Base-by-base conservation (phyloP, 2,329 filamentous ascomycete species). In the Aspergillus versicolor region DNA sequence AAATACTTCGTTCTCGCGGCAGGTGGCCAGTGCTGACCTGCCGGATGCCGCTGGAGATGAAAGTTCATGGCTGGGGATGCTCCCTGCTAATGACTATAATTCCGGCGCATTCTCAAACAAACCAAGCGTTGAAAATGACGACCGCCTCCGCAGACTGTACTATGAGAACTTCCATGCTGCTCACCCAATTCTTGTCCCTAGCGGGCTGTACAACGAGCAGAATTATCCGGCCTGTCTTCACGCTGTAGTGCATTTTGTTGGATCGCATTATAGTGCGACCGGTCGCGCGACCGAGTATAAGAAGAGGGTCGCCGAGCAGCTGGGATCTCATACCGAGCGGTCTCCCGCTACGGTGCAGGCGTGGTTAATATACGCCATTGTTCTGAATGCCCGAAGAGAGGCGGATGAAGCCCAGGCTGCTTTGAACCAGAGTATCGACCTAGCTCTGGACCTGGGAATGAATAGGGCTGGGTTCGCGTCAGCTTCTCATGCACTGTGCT, bases 381-480 rank as follows among this genome's bases (percentile, higher is more conserved):
- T 68, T 3, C 59, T 71, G 11, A 73, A 70, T 47, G 71, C 72
- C 11, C 68, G 73, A 0, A 67, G 65, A n/a, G 72, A 75, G 54
- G 64, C 64, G 50, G 44, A 63, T n/a, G 65, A 72, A 54, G 72
- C 73, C 6, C 65, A 71, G 44, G 48, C 61, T 22, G 65, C 68
- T 0, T 82, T 96, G 13, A 77, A 78, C 4, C 82, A 87, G 34
- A 86, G 85, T 4, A 87, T 91, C 66, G 81, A 84, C 4, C 76
- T 92, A 37, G 89, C 91, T 1, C 71, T 94, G 12, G 84, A 90
- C 56, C 81, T 95, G 24, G 87, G 88, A 0, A 84, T 96, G 75
- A 86, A 95, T 67, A 84, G 83, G 3, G 79, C 83, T 51, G 81
- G 84, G 0, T 95, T 88, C 70, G 71, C 72, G 8, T 51, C 65